These are phyloP conservation scores for Fusarium poae DNA, from an alignment of 2,329 filamentous ascomycete genomes.

Conservation along the genomic window DNA sequence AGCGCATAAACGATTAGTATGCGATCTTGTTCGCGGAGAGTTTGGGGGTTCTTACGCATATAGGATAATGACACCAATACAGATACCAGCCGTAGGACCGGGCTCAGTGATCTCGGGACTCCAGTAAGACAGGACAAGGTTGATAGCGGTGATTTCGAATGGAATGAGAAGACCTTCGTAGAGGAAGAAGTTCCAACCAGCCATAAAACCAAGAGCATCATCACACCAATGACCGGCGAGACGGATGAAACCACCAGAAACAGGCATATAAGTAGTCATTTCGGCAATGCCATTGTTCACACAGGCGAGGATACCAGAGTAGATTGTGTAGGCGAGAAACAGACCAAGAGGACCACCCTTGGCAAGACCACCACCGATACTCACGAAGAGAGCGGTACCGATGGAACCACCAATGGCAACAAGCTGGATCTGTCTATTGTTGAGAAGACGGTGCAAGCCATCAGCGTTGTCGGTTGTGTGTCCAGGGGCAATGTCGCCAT, in stretches of 20 bases:
- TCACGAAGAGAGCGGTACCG: slow-evolving; percentile 71
- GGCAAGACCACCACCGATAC: slow-evolving; percentile 68
- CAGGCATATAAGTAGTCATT: slow-evolving; percentile 73
- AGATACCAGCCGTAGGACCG: slow-evolving; percentile 74
- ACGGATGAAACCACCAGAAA: slow-evolving; percentile 73
- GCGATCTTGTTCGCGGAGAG: background rate
- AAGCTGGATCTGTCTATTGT: slow-evolving; percentile 69
- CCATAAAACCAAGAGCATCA: slow-evolving; percentile 71
- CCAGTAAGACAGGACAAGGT: slow-evolving; percentile 59
- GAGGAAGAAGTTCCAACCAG: slow-evolving; percentile 61
- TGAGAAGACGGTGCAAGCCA: slow-evolving; percentile 62
- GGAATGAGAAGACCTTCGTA: slow-evolving; percentile 60
- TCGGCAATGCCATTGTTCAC: slow-evolving; percentile 76
- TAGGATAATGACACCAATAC: slow-evolving; percentile 66
- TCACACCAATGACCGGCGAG: slow-evolving; percentile 75
- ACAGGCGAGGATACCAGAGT: slow-evolving; percentile 67
- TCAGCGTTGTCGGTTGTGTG: slow-evolving; percentile 53
- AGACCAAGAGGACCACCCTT: slow-evolving; percentile 63
- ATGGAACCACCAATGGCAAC: slow-evolving; percentile 71
- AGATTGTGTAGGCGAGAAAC: slow-evolving; percentile 70
- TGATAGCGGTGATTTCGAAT: slow-evolving; percentile 60
- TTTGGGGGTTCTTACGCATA: slow-evolving; percentile 63
- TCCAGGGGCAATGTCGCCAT: slow-evolving; percentile 45
- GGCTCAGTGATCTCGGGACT: slow-evolving; percentile 65
- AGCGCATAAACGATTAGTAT: slow-evolving; percentile 50